A percentile compares a stretch with the other conserved stretches of the same genome.
phyloP scores from a whole-genome alignment of 208 protist species.

The Jaenimonas drosophilae region DNA sequence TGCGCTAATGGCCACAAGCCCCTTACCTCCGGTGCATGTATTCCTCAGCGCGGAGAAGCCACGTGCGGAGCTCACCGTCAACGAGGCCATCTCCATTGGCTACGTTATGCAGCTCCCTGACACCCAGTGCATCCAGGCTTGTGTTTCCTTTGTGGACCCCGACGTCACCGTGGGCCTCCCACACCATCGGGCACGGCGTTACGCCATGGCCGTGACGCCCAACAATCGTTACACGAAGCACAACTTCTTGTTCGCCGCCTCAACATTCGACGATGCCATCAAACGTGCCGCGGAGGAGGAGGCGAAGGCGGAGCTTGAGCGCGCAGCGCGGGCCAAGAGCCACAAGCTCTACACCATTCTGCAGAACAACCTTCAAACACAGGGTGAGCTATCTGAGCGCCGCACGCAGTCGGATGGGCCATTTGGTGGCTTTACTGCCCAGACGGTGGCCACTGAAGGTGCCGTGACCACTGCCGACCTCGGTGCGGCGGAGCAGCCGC shows the following conservation, averaged over 20 bases:
- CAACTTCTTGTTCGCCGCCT: constrained; percentile 75
- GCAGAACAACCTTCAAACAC: too few relatives aligned
- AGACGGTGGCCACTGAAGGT: too few relatives aligned
- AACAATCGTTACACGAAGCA: constrained; percentile 62
- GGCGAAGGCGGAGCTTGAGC: constrained; percentile 8
- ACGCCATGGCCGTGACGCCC: constrained; percentile 59
- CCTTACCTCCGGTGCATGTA: constrained; percentile 52
- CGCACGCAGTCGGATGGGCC: too few relatives aligned
- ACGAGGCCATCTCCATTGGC: constrained; percentile 60
- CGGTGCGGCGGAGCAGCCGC: too few relatives aligned
- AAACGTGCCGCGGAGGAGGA: constrained; percentile 22
- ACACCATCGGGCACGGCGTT: constrained; percentile 44
- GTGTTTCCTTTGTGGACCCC: constrained; percentile 68
- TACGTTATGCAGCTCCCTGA: constrained; percentile 73
- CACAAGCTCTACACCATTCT: too few relatives aligned
- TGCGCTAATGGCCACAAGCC: not conserved
- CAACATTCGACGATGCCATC: constrained; percentile 32
- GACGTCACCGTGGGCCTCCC: constrained; percentile 69
- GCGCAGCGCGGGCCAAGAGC: constrained; percentile 25
- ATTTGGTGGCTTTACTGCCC: too few relatives aligned
- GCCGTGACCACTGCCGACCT: too few relatives aligned
- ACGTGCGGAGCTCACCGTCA: constrained; percentile 46
- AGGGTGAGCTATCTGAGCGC: too few relatives aligned
- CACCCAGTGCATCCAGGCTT: constrained; percentile 57
- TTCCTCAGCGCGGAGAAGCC: constrained; percentile 54